Evolutionary conservation across 768 basidiomycete genomes (phyloP).

Genomic region (Pholiota conissans): DNA sequence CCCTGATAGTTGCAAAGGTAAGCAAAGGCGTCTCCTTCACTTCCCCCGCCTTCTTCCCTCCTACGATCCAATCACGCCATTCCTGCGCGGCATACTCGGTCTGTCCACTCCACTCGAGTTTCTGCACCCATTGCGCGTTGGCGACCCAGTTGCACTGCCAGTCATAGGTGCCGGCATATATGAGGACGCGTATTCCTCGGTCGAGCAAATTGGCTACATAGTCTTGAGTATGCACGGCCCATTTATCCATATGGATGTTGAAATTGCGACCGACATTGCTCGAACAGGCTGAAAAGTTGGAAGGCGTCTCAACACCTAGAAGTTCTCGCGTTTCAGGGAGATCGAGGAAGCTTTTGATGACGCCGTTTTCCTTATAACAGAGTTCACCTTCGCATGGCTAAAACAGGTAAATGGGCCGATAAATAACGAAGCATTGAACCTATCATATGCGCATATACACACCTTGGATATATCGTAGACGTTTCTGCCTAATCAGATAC

Average conservation of each 20-base stretch:
- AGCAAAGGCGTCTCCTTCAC: constrained; percentile 35
- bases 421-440: not conserved
- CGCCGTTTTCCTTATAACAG: constrained; percentile 34
- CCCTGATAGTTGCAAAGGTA: constrained; percentile 39
- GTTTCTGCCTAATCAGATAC: constrained; percentile 36
- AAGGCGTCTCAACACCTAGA: constrained; percentile 55
- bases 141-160: constrained; percentile 44
- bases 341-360: constrained; percentile 57
- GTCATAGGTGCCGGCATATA: constrained; percentile 75
- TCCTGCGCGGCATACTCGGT: constrained; percentile 45
- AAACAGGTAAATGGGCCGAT: not conserved
- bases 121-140: not conserved
- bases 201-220: constrained; percentile 73
- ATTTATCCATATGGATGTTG: constrained; percentile 60
- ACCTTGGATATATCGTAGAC: constrained; percentile 61
- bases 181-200: constrained; percentile 70
- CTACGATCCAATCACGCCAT: constrained; percentile 60
- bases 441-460: not conserved
- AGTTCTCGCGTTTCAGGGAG: constrained; percentile 46
- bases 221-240: constrained; percentile 53
- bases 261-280: constrained; percentile 50
- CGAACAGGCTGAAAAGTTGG: constrained; percentile 62
- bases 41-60: constrained; percentile 48
- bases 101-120: constrained; percentile 44
- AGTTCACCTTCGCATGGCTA: constrained; percentile 40